A percentile compares a stretch with the other conserved stretches of the same genome.
Conservation (phyloP, 1,284 basidiomycete genomes). For the Phlebopus sp. region DNA sequence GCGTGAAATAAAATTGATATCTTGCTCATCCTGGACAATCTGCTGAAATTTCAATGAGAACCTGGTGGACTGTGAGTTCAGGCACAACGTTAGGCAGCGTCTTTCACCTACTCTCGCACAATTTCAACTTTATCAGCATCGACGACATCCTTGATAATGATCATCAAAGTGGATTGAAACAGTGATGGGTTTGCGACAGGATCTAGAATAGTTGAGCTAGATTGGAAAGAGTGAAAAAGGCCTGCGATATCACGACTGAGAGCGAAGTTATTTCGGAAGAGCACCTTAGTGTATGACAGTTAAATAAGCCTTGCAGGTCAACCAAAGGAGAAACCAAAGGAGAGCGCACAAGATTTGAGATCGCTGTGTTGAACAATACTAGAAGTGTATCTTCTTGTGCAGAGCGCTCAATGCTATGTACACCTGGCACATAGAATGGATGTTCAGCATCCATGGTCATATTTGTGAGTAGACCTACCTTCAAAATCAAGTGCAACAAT, state of each 20-base stretch:
- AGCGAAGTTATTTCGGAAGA: conserved; percentile 65
- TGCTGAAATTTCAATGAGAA: conserved; percentile 52
- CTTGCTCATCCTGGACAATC: conserved; percentile 58
- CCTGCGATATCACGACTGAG: conserved; percentile 56
- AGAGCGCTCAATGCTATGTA: conserved; percentile 60
- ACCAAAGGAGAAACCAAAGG: neutral
- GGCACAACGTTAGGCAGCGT: neutral
- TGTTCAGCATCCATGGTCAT: no score
- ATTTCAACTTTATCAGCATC: conserved; percentile 56
- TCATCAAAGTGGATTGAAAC: conserved; percentile 56
- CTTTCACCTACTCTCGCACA: conserved; percentile 44
- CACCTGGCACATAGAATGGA: conserved; percentile 36
- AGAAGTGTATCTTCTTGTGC: conserved; percentile 61
- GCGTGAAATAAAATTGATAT: conserved; percentile 56
- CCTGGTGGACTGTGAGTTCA: conserved; percentile 25
- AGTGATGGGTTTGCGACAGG: conserved; percentile 54
- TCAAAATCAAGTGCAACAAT: conserved; percentile 64
- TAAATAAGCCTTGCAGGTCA: no score
- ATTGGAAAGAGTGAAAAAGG: conserved; percentile 63
- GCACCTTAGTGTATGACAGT: conserved; percentile 45
- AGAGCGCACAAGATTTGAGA: conserved; percentile 53
- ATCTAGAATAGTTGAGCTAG: conserved; percentile 55
- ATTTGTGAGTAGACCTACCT: conserved; percentile 32
- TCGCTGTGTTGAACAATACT: conserved; percentile 61
- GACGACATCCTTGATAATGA: conserved; percentile 67